phyloP scores from a whole-genome alignment of 148 eudicot genomes.

The Camellia sinensis region DNA sequence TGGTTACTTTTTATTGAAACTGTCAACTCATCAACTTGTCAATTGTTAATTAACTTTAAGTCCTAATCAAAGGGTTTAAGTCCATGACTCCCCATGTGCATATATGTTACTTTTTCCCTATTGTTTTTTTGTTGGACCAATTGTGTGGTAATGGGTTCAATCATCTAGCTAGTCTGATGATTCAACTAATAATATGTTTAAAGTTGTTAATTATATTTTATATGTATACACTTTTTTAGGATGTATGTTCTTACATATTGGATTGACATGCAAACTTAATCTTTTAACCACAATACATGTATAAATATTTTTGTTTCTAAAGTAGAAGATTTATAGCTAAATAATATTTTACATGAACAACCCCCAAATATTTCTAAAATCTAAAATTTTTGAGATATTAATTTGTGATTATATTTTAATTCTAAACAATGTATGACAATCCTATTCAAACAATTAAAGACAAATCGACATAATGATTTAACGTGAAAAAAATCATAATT shows the following conservation, averaged over 20 bases:
- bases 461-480: too few species aligned
- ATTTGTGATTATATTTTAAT: too few species aligned
- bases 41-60: constrained; percentile 14
- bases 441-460: too few species aligned
- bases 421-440: too few species aligned
- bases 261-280: neutral
- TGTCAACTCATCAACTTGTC: constrained; percentile 22
- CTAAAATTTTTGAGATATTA: too few species aligned
- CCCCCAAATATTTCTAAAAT: too few species aligned
- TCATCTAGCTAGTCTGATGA: neutral
- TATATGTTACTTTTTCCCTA: neutral
- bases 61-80: constrained; percentile 12
- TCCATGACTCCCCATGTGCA: constrained; percentile 23
- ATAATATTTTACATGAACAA: too few species aligned
- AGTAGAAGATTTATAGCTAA: too few species aligned
- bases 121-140: constrained; percentile 17
- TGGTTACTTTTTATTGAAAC: constrained; percentile 3
- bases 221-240: neutral
- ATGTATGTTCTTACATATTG: neutral
- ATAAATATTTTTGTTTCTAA: too few species aligned
- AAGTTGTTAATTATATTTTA: neutral
- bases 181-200: constrained; percentile 4
- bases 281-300: neutral
- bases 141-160: constrained; percentile 8
- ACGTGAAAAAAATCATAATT: too few species aligned